phyloP scores from a whole-genome alignment of 2,329 filamentous ascomycete species.

The Talaromyces islandicus region DNA sequence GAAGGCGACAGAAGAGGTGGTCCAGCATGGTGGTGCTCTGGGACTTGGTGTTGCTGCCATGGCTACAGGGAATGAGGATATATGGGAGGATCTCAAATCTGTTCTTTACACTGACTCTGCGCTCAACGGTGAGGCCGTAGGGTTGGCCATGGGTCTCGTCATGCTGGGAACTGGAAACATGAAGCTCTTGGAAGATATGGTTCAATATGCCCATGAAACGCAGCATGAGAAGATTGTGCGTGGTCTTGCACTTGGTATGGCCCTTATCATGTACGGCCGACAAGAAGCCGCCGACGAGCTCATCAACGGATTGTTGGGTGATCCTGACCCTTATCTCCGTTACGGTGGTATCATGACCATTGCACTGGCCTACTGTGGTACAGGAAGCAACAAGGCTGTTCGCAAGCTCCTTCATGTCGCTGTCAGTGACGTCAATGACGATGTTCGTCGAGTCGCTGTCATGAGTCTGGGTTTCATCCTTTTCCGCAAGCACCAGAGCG shows the following conservation, averaged over 20 bases:
- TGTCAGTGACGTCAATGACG: constrained; percentile 96
- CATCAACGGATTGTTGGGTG: constrained; percentile 86
- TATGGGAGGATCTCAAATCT: constrained; percentile 84
- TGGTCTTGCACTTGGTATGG: constrained; percentile 92
- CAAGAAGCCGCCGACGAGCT: constrained; percentile 93
- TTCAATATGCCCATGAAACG: constrained; percentile 93
- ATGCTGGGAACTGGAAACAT: constrained; percentile 98
- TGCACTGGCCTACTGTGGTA: constrained; percentile 93
- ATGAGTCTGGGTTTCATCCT: constrained; percentile 98
- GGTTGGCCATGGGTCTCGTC: constrained; percentile 91
- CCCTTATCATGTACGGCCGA: constrained; percentile 94
- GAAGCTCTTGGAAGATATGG: constrained; percentile 91
- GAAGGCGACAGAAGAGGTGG: constrained; percentile 63
- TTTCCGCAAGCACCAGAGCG: constrained; percentile 94
- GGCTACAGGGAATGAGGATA: constrained; percentile 84
- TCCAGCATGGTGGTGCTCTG: constrained; percentile 92
- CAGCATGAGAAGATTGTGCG: constrained; percentile 99
- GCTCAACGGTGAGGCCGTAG: constrained; percentile 93
- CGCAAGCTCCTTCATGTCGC: constrained; percentile 91
- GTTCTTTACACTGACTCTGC: constrained; percentile 92
- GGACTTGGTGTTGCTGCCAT: constrained; percentile 95
- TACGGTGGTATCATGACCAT: constrained; percentile 99
- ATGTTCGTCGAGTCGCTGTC: constrained; percentile 90
- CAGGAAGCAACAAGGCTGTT: constrained; percentile 96
- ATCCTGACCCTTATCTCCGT: constrained; percentile 85